Evolutionary conservation across 371 early-diverging fungal species (phyloP).

Genomic region (Syncephalastrum contaminatum): DNA sequence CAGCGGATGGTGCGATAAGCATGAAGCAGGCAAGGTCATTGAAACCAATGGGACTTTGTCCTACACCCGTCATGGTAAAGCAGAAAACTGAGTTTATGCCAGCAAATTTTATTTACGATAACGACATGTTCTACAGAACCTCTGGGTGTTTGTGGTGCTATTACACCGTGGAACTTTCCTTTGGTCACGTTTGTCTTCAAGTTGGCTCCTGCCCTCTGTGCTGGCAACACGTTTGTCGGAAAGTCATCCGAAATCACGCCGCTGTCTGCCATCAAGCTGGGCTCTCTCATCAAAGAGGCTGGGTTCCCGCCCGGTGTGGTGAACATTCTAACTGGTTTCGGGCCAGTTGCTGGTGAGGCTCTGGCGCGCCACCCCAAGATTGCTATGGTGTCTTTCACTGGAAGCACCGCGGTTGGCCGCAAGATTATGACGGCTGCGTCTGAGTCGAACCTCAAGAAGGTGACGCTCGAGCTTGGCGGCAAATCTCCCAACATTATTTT

Average conservation of each 20-base stretch:
- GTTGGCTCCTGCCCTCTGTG: conserved; percentile 86
- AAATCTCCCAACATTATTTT: conserved; percentile 91
- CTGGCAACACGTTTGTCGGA: conserved; percentile 78
- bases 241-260: conserved; percentile 84
- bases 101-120: conserved; percentile 40
- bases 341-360: conserved; percentile 34
- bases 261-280: conserved; percentile 47
- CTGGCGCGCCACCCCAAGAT: conserved; percentile 41
- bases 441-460: conserved; percentile 71
- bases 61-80: conserved; percentile 57
- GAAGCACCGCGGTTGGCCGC: conserved; percentile 56
- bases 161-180: conserved; percentile 88
- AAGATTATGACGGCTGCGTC: conserved; percentile 55
- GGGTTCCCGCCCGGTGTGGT: conserved; percentile 67
- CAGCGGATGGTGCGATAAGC: conserved; percentile 81
- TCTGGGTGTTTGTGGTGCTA: conserved; percentile 77
- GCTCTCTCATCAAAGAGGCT: conserved; percentile 44
- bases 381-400: conserved; percentile 66
- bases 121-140: conserved; percentile 49
- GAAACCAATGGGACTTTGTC: conserved; percentile 48
- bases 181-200: conserved; percentile 79
- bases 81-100: conserved; percentile 59
- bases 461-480: conserved; percentile 81
- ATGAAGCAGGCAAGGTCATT: conserved; percentile 51
- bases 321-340: conserved; percentile 64